Base-by-base conservation (phyloP, 805 yeast genomes). In the Pichia phayaonensis region DNA sequence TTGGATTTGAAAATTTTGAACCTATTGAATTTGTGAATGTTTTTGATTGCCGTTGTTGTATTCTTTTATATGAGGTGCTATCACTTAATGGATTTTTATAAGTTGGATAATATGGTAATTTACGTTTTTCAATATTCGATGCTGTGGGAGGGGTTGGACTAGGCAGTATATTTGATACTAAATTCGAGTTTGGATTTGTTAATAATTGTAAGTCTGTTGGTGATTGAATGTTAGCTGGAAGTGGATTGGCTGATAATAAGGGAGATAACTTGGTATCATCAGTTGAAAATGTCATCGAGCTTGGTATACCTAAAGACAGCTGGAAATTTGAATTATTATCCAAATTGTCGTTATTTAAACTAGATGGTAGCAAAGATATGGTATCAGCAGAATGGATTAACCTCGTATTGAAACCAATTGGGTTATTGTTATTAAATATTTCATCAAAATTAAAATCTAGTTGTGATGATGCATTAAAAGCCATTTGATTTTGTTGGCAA, bases 1-100 rank as follows among this genome's bases (percentile, higher is more conserved):
- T 76, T 4, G 79, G 79, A 56, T 76, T 79, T 15, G 70, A 61
- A 7, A 69, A 57, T 48, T 77, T 67, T 0, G 79, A 70, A 54
- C 75, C 72, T 4, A 66, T 58, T 48, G 63, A 65, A 44, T 58
- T 63, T 27, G 64, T 65, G 16, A 62, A 53, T 0, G 62, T 54
- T 22, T 59, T 34, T 34, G 20, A n/a, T 34, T 16, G 38, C n/a
- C 11, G n/a, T n/a, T 34, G 57, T 27, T 54, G 52, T 11, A 34
- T 46, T 39, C 53, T 45, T 36, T 48, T 47, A 27, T 48, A 47
- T 29, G 39, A 36, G 8, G 49, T 29, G 18, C 31, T 55, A 20
- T 50, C 52, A 31, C 59, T 61, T 31, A 59, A 51, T 12, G 69
- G 67, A 29, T 62, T 59, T 20, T 60, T 56, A 46, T 50, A 60